Base-by-base conservation (phyloP, 139 green algal genomes). In the Chara braunii region DNA sequence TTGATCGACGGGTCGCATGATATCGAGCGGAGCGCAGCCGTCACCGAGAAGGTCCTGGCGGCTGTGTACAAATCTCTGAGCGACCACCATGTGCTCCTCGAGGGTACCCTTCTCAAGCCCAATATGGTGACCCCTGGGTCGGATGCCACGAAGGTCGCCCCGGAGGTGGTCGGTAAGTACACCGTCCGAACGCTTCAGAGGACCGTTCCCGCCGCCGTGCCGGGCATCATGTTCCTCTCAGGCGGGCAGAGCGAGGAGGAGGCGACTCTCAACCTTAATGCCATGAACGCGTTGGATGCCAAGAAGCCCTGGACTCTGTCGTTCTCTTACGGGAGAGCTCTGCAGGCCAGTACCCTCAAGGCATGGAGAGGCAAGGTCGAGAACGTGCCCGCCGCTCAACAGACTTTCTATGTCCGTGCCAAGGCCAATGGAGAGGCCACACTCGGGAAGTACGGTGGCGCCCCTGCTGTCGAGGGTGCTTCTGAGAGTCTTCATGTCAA, bases 371-470 rank as follows among this genome's bases (percentile, higher is more conserved):
- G 92, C 51, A 89, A 96, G 80, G 78, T 85, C 22, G 84, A 84
- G 68, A 96, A 97, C 81, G 52, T 90, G 3, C 40, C 83, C 34
- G 83, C 79, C 2, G 92, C 85, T 48, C 92, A 98, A 84, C 63
- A 85, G 29, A 85, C 86, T 11, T 88, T 99, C 36, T 65, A 95
- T 31, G 84, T 81, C 68, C 91, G 93, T 54, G 89, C 92, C 56
- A 83, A 87, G 74, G 91, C 90, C 78, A 99, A 99, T 88, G 88
- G 76, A 43, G 72, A 83, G 24, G 93, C 93, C 3, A 94, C 97
- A 83, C 77, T 90, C 31, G 93, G 93, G 81, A 89, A 95, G 86
- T 99, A 97, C 78, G 85, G 85, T 77, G 73, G 87, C 32, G 58
- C 62, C 18, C 53, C 18, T 36, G 59, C 51, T 30, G 43, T 64